Base-by-base conservation (phyloP, 73 alveolate species). In the Effrenium voratum region DNA sequence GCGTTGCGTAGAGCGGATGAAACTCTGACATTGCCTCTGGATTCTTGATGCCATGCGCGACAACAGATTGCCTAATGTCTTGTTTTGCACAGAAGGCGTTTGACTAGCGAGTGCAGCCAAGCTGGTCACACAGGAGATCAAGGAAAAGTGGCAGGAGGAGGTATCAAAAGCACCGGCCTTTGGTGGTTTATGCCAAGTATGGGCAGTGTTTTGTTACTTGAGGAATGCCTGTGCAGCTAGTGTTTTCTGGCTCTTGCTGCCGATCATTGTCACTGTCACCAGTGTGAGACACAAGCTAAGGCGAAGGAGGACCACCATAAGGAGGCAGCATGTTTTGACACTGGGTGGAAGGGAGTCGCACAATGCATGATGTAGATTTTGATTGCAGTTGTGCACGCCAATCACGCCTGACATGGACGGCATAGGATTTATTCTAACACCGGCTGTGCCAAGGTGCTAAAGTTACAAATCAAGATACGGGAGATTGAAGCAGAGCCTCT, bases 401-500 rank as follows among this genome's bases (percentile, higher is more conserved):
- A n/a, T n/a, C n/a, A n/a, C n/a, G n/a, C n/a, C n/a, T n/a, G n/a
- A n/a, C n/a, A n/a, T n/a, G n/a, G n/a, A n/a, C n/a, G n/a, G n/a
- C n/a, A n/a, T n/a, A n/a, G n/a, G n/a, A 22, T 57, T 36, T 36
- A 41, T 45, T 44, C 10, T 38, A 43, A 60, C 32, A 41, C 63
- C 41, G 63, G 30, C 26, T 77, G n/a, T 50, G 93, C 57, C 63
- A 19, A 85, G 94, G 94, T 85, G 38, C 4, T 85, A 82, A 85
- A 59, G 82, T 44, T 85, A 32, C 94, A 85, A 82, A 55, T 85
- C 43, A 40, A 59, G 43, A 85, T 85, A 5, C 76, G 43, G 36
- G 94, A 85, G 81, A 85, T 85, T 34, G 66, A 85, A 85, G 80
- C 94, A 30, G 94, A 85, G 94, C 43, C 52, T 41, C 13, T 43